These are phyloP conservation scores for Backusella luteola DNA, from an alignment of 192 early-diverging fungal species.

Conservation along the genomic window DNA sequence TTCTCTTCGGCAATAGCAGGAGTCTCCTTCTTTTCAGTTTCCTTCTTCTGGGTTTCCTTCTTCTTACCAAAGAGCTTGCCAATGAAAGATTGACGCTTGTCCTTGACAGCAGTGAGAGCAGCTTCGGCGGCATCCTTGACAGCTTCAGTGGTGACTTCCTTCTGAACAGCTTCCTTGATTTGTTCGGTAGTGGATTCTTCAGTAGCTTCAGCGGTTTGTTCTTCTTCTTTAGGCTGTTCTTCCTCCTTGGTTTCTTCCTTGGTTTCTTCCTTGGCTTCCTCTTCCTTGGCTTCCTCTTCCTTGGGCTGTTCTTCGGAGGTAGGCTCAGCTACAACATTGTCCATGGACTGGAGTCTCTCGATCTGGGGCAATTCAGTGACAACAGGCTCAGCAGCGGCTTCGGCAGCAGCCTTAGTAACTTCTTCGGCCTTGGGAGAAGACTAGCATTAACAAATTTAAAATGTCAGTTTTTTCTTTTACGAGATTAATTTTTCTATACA, in stretches of 20 bases:
- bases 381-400: neutral
- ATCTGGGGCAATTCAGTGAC: constrained; percentile 12
- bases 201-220: too few relatives aligned
- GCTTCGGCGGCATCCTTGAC: constrained; percentile 22
- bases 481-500: neutral
- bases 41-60: constrained; percentile 1
- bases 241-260: neutral
- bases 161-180: neutral
- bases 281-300: neutral
- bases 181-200: constrained; percentile 13
- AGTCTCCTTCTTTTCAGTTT: neutral
- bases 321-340: neutral
- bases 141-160: neutral
- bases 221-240: neutral
- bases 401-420: neutral
- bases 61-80: constrained; percentile 16
- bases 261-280: neutral
- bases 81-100: constrained; percentile 23
- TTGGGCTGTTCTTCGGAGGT: neutral
- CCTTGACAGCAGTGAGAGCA: constrained; percentile 4
- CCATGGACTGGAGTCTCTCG: constrained; percentile 6
- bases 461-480: neutral
- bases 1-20: neutral
- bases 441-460: neutral
- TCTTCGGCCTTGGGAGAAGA: constrained; percentile 10